Percentiles rank a stretch among this genome's conserved stretches.
Evolutionary conservation across 257 asterid species (phyloP).

Genomic region (Haberlea rhodopensis): DNA sequence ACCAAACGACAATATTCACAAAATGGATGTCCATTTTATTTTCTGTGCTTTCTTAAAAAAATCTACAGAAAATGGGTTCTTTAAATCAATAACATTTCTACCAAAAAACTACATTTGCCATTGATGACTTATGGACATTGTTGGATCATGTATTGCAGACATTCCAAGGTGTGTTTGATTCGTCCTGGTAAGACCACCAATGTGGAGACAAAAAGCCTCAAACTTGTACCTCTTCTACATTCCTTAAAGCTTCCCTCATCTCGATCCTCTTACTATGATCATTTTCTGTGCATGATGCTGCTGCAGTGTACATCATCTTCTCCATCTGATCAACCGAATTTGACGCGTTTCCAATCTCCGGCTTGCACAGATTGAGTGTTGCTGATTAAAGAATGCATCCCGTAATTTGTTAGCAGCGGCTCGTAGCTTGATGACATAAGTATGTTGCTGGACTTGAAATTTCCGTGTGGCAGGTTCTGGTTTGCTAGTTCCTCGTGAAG

Average conservation of each 20-base stretch:
- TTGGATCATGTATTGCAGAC: not conserved
- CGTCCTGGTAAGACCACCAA: not conserved
- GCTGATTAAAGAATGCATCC: conserved; percentile 55
- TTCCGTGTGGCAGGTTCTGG: conserved; percentile 78
- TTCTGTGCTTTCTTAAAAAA: not conserved
- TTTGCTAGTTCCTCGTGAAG: conserved; percentile 67
- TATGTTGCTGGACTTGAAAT: conserved; percentile 87
- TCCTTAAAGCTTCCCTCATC: conserved; percentile 43
- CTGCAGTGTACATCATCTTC: conserved; percentile 35
- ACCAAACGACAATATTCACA: not conserved
- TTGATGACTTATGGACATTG: not conserved
- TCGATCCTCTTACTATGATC: conserved; percentile 31
- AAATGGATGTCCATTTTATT: not conserved
- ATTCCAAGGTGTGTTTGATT: not conserved
- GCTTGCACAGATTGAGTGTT: conserved; percentile 49
- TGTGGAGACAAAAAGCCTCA: not conserved
- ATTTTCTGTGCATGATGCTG: conserved; percentile 39
- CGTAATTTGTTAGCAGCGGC: conserved; percentile 80
- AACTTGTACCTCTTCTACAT: conserved; percentile 32
- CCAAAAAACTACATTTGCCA: not conserved
- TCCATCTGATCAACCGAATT: conserved; percentile 36
- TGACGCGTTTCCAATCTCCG: conserved; percentile 31
- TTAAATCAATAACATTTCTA: not conserved
- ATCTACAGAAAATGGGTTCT: not conserved
- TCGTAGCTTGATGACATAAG: conserved; percentile 51